Evolutionary conservation across 1,139 yeast species (phyloP), one percentile per base, ranked within the genome.

Genomic region (Zygotorulaspora mrakii): DNA sequence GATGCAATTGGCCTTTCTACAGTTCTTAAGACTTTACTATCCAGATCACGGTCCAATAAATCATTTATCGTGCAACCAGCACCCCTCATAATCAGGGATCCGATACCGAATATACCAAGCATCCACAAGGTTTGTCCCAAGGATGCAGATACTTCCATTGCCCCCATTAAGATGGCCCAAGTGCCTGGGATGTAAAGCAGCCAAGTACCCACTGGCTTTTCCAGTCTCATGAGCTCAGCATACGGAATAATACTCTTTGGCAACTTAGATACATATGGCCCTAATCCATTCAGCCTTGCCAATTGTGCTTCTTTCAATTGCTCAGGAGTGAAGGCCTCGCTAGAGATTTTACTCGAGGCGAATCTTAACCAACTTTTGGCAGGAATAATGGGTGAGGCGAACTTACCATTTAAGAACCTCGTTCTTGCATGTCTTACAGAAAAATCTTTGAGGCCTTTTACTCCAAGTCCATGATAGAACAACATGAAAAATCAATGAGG

Each of bases 21-120:
- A 0, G 98, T 89, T 51, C 99, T 74, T 7, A 83, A 82, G 2
- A 94, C 98, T 59, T 87, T 76, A 48, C 74, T 73, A 56, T 94
- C 99, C 40, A 89, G 69, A 46, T 89, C 71, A 42, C 89, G 70
- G 59, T 94, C 99, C 59, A 82, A 69, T 39, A 89, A 69, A 62
- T 94, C 99, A 57, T 94, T 94, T 42, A 94, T 82, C 1, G 95
- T 89, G 61, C 99, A 94, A 0, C 98, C 99, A 1, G 96, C 97
- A 27, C 97, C 96, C 63, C 99, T 76, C 96, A 94, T 91, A 11
- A 89, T 71, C 28, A 89, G 58, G 0, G 97, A 77, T 9, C 99
- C 99, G 2, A 81, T 68, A 1, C 91, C 79, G 57, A 89, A 91
- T 18, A 89, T 67, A 0, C 72, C 69, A 27, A 82, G 59, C 52